phyloP scores from a whole-genome alignment of 768 basidiomycete species.

The Serendipita sp. region DNA sequence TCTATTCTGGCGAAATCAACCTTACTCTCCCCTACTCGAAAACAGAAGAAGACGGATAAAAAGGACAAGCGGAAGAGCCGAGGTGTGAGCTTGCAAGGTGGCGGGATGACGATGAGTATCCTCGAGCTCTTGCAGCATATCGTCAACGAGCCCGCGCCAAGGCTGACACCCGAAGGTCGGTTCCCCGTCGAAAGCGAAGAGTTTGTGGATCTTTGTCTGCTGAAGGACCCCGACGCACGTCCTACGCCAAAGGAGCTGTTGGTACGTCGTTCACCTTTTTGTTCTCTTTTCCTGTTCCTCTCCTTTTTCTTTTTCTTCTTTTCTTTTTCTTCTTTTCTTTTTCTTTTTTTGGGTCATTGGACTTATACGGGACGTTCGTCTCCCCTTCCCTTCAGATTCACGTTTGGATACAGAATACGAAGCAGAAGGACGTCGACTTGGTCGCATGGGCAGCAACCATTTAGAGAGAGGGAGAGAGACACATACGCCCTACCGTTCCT shows the following conservation, averaged over 20 bases:
- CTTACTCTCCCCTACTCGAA: too few species aligned
- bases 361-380: too few species aligned
- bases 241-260: slow-evolving; percentile 78
- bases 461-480: slow-evolving; percentile 23
- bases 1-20: too few species aligned
- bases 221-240: slow-evolving; percentile 76
- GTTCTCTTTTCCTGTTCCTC: background rate
- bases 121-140: slow-evolving; percentile 94
- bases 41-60: slow-evolving; percentile 29
- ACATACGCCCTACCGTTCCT: too few species aligned
- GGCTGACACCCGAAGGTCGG: slow-evolving; percentile 56
- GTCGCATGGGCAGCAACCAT: slow-evolving; percentile 70
- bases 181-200: slow-evolving; percentile 60
- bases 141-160: slow-evolving; percentile 94
- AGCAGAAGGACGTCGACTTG: slow-evolving; percentile 47
- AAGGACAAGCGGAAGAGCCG: slow-evolving; percentile 77
- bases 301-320: too few species aligned
- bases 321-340: background rate
- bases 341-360: slow-evolving; percentile 6
- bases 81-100: slow-evolving; percentile 86
- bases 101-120: slow-evolving; percentile 96
- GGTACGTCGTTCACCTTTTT: slow-evolving; percentile 29
- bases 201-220: slow-evolving; percentile 80
- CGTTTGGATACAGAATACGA: slow-evolving; percentile 55
- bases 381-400: slow-evolving; percentile 35